Percentiles rank a stretch among this genome's conserved stretches.
Evolutionary conservation across 2,329 filamentous ascomycete genomes (phyloP).

Genomic region (Alternaria sp.): DNA sequence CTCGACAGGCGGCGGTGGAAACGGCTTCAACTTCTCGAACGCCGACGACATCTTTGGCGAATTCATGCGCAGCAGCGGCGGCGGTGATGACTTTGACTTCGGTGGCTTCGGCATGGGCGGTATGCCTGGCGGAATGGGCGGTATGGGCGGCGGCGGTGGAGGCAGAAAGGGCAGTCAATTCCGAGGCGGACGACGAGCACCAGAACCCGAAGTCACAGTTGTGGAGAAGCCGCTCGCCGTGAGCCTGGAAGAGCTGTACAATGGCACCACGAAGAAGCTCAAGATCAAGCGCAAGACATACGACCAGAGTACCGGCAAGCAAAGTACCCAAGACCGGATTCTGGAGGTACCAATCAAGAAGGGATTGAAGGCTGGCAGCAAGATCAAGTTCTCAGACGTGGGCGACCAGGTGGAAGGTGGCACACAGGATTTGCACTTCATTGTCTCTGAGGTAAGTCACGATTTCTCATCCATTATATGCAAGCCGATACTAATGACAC

Average conservation of each 20-base stretch:
- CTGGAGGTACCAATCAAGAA: constrained; percentile 95
- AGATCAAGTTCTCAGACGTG: constrained; percentile 98
- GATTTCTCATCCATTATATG: neutral
- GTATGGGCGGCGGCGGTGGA: constrained; percentile 57
- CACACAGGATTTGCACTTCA: constrained; percentile 93
- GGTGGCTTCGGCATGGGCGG: constrained; percentile 53
- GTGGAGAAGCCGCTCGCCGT: constrained; percentile 85
- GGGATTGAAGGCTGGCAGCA: constrained; percentile 94
- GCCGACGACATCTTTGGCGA: constrained; percentile 86
- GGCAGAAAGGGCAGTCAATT: constrained; percentile 50
- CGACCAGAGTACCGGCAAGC: constrained; percentile 80
- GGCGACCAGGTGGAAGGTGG: constrained; percentile 97
- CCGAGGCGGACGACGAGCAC: constrained; percentile 54
- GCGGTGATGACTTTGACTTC: constrained; percentile 61
- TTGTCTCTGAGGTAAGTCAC: constrained; percentile 84
- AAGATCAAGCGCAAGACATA: constrained; percentile 97
- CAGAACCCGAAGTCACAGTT: constrained; percentile 86
- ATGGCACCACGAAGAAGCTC: constrained; percentile 92
- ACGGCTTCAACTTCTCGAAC: constrained; percentile 83
- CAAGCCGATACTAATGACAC: constrained; percentile 26
- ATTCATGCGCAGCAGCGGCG: constrained; percentile 73
- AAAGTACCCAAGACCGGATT: constrained; percentile 86
- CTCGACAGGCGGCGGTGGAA: constrained; percentile 63
- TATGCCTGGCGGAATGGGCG: constrained; percentile 40
- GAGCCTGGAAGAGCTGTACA: constrained; percentile 87